A percentile compares a stretch with the other conserved stretches of the same genome.
Evolutionary conservation across 2,329 filamentous ascomycete species (phyloP).

Genomic region (Epichloe aotearoae): DNA sequence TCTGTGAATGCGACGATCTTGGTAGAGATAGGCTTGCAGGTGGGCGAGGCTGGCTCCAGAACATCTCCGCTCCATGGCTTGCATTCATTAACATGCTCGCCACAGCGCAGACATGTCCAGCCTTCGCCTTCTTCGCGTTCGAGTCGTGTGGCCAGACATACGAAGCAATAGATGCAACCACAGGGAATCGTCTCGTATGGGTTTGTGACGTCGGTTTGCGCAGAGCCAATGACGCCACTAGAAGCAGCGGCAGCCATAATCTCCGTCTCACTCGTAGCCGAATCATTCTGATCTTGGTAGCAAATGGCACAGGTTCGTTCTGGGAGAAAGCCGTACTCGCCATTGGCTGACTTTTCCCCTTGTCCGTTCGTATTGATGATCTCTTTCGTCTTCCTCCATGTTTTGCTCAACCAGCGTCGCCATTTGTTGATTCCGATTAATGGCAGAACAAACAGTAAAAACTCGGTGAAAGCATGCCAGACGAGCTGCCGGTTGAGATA

Average conservation of each 20-base stretch:
- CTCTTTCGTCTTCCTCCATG: slow-evolving; percentile 70
- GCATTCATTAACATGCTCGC: slow-evolving; percentile 70
- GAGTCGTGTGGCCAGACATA: slow-evolving; percentile 79
- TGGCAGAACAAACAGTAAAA: slow-evolving; percentile 91
- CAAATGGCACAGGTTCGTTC: slow-evolving; percentile 95
- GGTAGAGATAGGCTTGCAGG: slow-evolving; percentile 23
- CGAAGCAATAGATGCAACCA: slow-evolving; percentile 89
- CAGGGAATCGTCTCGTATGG: slow-evolving; percentile 87
- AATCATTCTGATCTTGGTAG: slow-evolving; percentile 81
- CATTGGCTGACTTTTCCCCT: slow-evolving; percentile 41
- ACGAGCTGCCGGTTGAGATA: slow-evolving; percentile 95
- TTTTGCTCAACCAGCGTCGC: slow-evolving; percentile 75
- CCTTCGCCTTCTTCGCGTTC: slow-evolving; percentile 91
- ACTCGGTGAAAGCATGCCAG: slow-evolving; percentile 99
- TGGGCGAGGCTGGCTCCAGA: slow-evolving; percentile 41
- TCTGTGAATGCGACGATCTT: slow-evolving; percentile 54
- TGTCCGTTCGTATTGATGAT: slow-evolving; percentile 38
- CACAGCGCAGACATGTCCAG: slow-evolving; percentile 83
- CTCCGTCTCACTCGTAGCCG: slow-evolving; percentile 58
- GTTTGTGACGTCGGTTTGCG: slow-evolving; percentile 88
- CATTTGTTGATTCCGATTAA: slow-evolving; percentile 90
- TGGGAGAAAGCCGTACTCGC: slow-evolving; percentile 74
- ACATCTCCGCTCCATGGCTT: slow-evolving; percentile 88
- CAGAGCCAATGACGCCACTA: slow-evolving; percentile 72
- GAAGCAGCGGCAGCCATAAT: slow-evolving; percentile 56